These are phyloP conservation scores for Rhodotorula sp. DNA, from an alignment of 1,284 basidiomycete genomes.

Conservation along the genomic window DNA sequence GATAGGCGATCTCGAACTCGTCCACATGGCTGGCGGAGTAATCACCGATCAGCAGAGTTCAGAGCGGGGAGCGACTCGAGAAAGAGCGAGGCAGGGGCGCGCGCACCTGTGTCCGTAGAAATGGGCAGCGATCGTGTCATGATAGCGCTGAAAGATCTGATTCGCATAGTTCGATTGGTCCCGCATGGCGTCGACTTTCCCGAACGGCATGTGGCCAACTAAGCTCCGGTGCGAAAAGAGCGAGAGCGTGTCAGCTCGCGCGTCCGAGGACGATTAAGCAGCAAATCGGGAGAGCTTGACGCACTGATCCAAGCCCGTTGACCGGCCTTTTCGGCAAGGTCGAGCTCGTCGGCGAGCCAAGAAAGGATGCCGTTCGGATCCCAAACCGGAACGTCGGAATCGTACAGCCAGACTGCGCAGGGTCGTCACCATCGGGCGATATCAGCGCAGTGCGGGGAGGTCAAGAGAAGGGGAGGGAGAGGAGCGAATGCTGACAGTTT, in stretches of 20 bases:
- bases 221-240: neutral
- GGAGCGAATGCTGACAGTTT: neutral
- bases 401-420: conserved; percentile 58
- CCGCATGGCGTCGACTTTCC: conserved; percentile 54
- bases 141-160: conserved; percentile 61
- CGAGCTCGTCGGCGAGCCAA: conserved; percentile 56
- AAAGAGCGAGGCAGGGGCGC: neutral
- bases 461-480: too few relatives aligned
- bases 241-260: neutral
- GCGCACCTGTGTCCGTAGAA: conserved; percentile 56
- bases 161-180: conserved; percentile 49
- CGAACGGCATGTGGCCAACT: conserved; percentile 48
- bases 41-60: too few relatives aligned
- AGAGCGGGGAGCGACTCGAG: neutral
- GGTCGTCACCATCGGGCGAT: neutral
- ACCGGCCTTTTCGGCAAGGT: conserved; percentile 58
- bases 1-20: conserved; percentile 61
- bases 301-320: conserved; percentile 54
- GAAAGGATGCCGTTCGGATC: conserved; percentile 54
- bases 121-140: conserved; percentile 58
- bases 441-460: neutral
- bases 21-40: conserved; percentile 48
- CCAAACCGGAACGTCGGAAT: conserved; percentile 49
- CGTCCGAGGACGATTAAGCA: neutral
- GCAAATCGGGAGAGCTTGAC: neutral